phyloP scores from a whole-genome alignment of 1,284 basidiomycete species.

The Lignosus rhinocerotis region DNA sequence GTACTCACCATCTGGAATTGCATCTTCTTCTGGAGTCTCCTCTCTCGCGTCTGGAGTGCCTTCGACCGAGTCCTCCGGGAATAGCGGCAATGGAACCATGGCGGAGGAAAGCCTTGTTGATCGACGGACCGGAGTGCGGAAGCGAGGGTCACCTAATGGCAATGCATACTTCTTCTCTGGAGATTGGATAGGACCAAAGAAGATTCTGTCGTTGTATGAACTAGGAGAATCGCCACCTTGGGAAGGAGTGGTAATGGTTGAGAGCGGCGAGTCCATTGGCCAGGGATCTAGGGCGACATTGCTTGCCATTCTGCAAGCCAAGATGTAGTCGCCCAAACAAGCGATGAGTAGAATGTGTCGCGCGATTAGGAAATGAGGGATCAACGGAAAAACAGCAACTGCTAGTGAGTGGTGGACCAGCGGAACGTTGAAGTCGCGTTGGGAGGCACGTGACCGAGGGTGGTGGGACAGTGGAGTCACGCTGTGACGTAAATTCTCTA shows the following conservation, averaged over 20 bases:
- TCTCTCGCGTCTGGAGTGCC: conserved; percentile 25
- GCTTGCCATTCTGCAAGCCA: conserved; percentile 12
- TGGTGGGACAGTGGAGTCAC: conserved; percentile 5
- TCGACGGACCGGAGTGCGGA: conserved; percentile 46
- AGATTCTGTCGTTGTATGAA: conserved; percentile 36
- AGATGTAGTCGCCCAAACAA: not conserved
- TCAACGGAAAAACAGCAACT: not conserved
- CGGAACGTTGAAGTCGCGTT: conserved; percentile 35
- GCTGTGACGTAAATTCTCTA: conserved; percentile 1
- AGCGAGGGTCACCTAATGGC: conserved; percentile 34
- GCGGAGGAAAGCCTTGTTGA: conserved; percentile 49
- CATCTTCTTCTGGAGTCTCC: conserved; percentile 27
- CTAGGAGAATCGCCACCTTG: conserved; percentile 29
- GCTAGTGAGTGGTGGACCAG: conserved; percentile 7
- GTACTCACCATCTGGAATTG: conserved; percentile 33
- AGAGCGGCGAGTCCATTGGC: conserved; percentile 18
- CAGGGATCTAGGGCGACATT: conserved; percentile 15
- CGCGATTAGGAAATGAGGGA: conserved; percentile 10
- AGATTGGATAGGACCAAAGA: conserved; percentile 55
- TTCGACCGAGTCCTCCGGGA: conserved; percentile 30
- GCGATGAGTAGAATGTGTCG: not conserved
- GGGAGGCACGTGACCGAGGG: conserved; percentile 28
- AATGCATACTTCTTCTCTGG: conserved; percentile 51
- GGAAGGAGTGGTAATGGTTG: conserved; percentile 18
- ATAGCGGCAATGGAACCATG: conserved; percentile 33